Evolutionary conservation across 805 yeast species (phyloP), one percentile per base, ranked within the genome.

Genomic region (Metschnikowia gruessii): DNA sequence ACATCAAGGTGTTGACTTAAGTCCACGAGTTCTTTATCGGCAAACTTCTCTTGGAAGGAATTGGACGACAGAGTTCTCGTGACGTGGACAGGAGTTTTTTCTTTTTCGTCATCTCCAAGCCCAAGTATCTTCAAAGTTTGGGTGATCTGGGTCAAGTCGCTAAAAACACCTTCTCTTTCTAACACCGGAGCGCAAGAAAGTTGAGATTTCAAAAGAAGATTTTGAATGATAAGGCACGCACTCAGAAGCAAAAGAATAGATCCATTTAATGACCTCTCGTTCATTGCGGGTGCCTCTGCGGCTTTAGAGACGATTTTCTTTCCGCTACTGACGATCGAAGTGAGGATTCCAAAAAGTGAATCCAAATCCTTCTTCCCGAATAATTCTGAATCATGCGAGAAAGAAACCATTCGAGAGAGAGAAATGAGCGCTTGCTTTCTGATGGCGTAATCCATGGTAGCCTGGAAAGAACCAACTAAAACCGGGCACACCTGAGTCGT

Each of bases 101-200:
- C 37, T 12, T n/a, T 3, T 12, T 24, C 37, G 16, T 21, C 22
- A 17, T 15, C 33, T 7, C 19, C 19, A 9, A 28, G 12, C 2
- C 31, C 48, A 5, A 36, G 41, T 13, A 18, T 15, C 22, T 5
- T 24, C 35, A 49, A 29, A 9, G 8, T 30, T n/a, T 33, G 33
- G 10, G 26, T 32, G 4, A 46, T 39, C 24, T 40, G 32, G 13
- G 35, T 28, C 9, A 76, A 68, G 57, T 83, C 87, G 15, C 74
- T 63, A 3, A 83, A 60, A n/a, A 85, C 63, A 0, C 96, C 96
- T 56, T 88, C 95, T 45, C 86, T 75, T 55, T 79, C 84, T 51
- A 88, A 79, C 8, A 69, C 72, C 0, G 61, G 56, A 5, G 81
- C 57, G 46, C 77, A 82, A 1, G 62, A 48, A 1, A 63, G 65